Evolutionary conservation across 805 yeast species (phyloP).

Genomic region (Metschnikowia hibisci): DNA sequence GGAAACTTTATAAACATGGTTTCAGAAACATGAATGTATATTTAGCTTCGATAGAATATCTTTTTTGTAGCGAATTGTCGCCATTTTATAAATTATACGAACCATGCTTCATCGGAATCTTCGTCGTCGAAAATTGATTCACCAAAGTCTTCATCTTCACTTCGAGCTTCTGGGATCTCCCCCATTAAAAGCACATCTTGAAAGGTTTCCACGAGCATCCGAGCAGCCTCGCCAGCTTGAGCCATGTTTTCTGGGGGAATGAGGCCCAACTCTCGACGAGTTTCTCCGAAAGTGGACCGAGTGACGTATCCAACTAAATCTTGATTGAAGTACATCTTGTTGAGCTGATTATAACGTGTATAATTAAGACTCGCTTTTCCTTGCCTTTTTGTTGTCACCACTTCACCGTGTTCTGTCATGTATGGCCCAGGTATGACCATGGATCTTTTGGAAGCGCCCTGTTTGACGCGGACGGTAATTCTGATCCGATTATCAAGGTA

Average conservation of each 20-base stretch:
- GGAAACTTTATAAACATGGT: slow-evolving; percentile 61
- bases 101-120: slow-evolving; percentile 6
- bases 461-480: background rate
- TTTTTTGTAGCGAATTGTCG: no score
- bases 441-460: background rate
- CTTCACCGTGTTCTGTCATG: slow-evolving; percentile 71
- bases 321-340: slow-evolving; percentile 58
- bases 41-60: no score
- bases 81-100: no score
- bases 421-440: slow-evolving; percentile 58
- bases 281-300: slow-evolving; percentile 17
- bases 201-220: background rate
- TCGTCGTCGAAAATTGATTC: slow-evolving; percentile 4
- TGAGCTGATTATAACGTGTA: slow-evolving; percentile 53
- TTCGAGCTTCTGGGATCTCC: background rate
- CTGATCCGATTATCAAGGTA: slow-evolving; percentile 3
- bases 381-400: slow-evolving; percentile 51
- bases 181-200: slow-evolving; percentile 1
- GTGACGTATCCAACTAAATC: slow-evolving; percentile 49
- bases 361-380: slow-evolving; percentile 55
- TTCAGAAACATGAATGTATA: background rate
- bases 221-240: slow-evolving; percentile 3
- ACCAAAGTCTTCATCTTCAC: slow-evolving; percentile 9
- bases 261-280: slow-evolving; percentile 1
- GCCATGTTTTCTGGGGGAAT: background rate